Base-by-base conservation (phyloP, 805 yeast species). In the Kuraishia piskuri region DNA sequence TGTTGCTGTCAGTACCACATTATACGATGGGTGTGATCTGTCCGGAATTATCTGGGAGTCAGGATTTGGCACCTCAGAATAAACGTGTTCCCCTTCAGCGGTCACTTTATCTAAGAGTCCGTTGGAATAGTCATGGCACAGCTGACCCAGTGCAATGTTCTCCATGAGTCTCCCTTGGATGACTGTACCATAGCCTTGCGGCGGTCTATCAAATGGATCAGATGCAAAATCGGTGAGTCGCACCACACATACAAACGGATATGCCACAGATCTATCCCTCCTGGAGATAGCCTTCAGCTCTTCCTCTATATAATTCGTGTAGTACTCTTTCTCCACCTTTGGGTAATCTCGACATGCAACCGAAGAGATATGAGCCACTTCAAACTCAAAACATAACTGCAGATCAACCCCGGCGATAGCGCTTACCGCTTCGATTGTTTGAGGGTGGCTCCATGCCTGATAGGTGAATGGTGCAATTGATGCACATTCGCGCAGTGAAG, bases 361-460 rank as follows among this genome's bases (percentile, higher is more conserved):
- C 23, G 22, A 46, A 12, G 66, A 61, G 52, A 62, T 62, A 56
- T 77, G 81, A 2, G 78, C 83, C 45, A 80, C 68, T 62, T 82
- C 86, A 59, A 74, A 79, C 53, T 80, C 83, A 65, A 71, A 63
- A 31, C 78, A 68, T 1, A 74, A 61, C 44, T 72, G 74, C 52
- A 79, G 64, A 9, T 76, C 80, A 26, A 75, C 77, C 0, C 83
- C 83, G 1, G 85, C 78, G 71, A 80, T 77, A 3, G 61, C 66
- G 54, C 74, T 71, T 22, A 82, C 63, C 46, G 78, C 70, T 45
- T 73, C 76, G 55, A 71, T 59, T 1, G 83, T 77, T 58, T 72
- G 69, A 9, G 80, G 78, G 58, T 77, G 76, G 4, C 73, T 73
- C 81, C 83, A 78, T 12, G 85, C 85, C 20, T 68, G 70, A 59